Conservation (phyloP, 1,284 basidiomycete genomes). For the Thelephora terrestris region DNA sequence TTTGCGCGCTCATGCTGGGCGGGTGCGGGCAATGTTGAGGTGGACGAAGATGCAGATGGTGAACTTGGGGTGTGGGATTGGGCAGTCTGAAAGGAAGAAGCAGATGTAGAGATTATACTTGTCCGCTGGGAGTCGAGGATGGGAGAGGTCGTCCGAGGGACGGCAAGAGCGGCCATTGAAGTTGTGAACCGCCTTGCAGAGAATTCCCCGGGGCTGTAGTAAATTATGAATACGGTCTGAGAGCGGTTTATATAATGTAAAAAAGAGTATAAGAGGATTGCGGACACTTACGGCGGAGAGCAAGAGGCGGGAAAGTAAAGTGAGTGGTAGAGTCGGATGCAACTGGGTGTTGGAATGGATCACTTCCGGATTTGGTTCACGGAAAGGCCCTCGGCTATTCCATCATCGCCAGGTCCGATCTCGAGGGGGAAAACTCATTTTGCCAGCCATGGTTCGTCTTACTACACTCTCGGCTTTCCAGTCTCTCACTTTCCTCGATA, state of each 20-base stretch:
- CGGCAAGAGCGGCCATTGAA: slow-evolving; percentile 14
- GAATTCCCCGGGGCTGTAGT: too few relatives aligned
- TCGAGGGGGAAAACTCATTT: not conserved
- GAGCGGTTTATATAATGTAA: too few relatives aligned
- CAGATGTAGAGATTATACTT: slow-evolving; percentile 15
- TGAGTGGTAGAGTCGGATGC: too few relatives aligned
- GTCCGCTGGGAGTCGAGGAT: slow-evolving; percentile 14
- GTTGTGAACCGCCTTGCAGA: too few relatives aligned
- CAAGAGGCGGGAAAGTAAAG: too few relatives aligned
- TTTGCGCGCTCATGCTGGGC: slow-evolving; percentile 18
- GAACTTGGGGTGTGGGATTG: slow-evolving; percentile 1
- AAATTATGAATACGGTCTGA: too few relatives aligned
- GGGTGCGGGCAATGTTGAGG: slow-evolving; percentile 13
- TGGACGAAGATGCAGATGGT: slow-evolving; percentile 26
- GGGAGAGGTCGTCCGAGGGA: slow-evolving; percentile 17
- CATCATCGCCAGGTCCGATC: too few relatives aligned
- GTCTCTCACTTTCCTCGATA: slow-evolving; percentile 18
- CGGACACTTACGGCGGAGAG: too few relatives aligned
- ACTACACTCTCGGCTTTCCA: not conserved
- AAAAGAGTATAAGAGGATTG: too few relatives aligned
- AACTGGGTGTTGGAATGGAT: too few relatives aligned
- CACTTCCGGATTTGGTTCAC: too few relatives aligned
- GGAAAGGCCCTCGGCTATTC: too few relatives aligned
- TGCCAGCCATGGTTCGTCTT: not conserved
- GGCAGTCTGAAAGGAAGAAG: slow-evolving; percentile 17